A percentile compares a stretch with the other conserved stretches of the same genome.
phyloP scores from a whole-genome alignment of 2,329 filamentous ascomycete species.

The Trichoderma oligosporum region DNA sequence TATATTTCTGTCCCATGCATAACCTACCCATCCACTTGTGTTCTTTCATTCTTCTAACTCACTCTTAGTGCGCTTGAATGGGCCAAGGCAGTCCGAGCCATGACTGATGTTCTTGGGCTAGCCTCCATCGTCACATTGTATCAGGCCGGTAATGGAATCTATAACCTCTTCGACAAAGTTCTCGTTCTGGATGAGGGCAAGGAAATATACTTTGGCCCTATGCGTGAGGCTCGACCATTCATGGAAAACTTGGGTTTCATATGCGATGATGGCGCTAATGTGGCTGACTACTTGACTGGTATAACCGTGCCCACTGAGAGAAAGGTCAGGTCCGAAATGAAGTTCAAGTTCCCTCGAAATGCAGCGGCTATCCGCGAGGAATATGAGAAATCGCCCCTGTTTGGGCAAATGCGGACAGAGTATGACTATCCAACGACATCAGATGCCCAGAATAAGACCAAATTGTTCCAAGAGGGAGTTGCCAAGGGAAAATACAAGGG shows the following conservation, averaged over 20 bases:
- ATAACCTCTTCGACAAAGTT: conserved; percentile 67
- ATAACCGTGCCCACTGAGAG: conserved; percentile 66
- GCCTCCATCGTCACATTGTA: conserved; percentile 63
- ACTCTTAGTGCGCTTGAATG: conserved; percentile 51
- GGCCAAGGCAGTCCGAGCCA: conserved; percentile 56
- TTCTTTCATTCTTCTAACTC: neutral
- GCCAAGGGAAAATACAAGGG: conserved; percentile 51
- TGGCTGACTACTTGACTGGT: conserved; percentile 63
- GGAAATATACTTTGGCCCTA: conserved; percentile 61
- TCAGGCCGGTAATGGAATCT: conserved; percentile 67
- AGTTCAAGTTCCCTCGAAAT: conserved; percentile 44
- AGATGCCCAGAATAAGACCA: conserved; percentile 46
- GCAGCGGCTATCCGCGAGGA: conserved; percentile 41
- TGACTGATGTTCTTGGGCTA: conserved; percentile 60
- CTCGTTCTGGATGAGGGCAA: conserved; percentile 64
- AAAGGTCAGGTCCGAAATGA: conserved; percentile 46
- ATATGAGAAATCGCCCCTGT: conserved; percentile 52
- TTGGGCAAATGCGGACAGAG: conserved; percentile 49
- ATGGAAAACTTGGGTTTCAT: conserved; percentile 63
- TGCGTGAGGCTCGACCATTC: conserved; percentile 56
- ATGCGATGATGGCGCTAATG: conserved; percentile 58
- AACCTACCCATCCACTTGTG: neutral
- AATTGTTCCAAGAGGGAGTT: conserved; percentile 52
- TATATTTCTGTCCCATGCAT: neutral
- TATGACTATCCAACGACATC: conserved; percentile 54